Evolutionary conservation across 768 basidiomycete genomes (phyloP), one percentile per base, ranked within the genome.

Genomic region (Cystofilobasidium bisporidii): DNA sequence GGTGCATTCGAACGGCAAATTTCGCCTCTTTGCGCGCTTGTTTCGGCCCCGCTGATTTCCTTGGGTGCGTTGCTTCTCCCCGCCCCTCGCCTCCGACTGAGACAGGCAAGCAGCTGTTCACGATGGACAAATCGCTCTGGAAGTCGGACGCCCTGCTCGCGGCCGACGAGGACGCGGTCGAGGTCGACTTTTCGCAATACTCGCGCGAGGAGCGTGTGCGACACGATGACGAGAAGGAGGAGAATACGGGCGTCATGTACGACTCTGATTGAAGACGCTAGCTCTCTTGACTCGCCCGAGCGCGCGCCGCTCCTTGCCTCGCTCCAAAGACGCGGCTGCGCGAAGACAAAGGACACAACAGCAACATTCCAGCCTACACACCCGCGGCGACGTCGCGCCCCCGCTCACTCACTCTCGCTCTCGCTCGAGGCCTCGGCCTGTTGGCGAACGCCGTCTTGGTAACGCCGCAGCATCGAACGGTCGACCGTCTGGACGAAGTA

Each of bases 71-170:
- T 43, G 14, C 26, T 14, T n/a, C 48, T 45, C 41, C 24, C 30
- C 62, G 17, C 2, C 40, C 43, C 38, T 11, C 38, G 28, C 0
- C 61, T 26, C 45, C 32, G 3, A 48, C 24, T 14, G 18, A 30
- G n/a, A 65, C 71, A 94, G 94, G 94, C 32, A 86, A 91, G 28
- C 91, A 96, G 78, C 79, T 97, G 55, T 99, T 98, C 77, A 91
- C 94, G 78, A 83, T 84, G 45, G 86, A 90, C 74, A 83, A 80
- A 65, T 83, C 83, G 72, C 80, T 92, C 40, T 83, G 79, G 5
- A 78, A 79, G 12, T 86, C 89, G 57, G 94, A 97, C 64, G 88
- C 89, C 71, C 81, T 78, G 18, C 80, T 92, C 43, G 77, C 87
- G 74, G 93, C 77, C 55, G 80, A 97, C 57, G 80, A 97, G 76